phyloP scores from a whole-genome alignment of 2,329 filamentous ascomycete genomes.

The Ascochyta clinopodiicola region DNA sequence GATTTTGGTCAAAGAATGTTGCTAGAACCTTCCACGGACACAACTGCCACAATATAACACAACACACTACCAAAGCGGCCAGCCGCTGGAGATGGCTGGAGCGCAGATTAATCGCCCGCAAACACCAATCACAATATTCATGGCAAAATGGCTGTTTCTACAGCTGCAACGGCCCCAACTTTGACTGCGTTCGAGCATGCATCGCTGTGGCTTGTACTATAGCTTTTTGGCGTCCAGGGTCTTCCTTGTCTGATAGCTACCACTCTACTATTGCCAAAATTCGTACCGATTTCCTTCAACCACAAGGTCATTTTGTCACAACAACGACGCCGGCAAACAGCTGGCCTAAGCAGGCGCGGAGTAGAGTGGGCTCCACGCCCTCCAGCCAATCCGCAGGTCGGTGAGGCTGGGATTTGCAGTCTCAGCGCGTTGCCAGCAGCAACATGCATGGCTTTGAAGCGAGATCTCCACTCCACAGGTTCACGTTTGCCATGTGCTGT shows the following conservation, averaged over 20 bases:
- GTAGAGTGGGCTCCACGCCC: slow-evolving; percentile 7
- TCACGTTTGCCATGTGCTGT: slow-evolving; percentile 24
- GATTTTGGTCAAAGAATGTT: slow-evolving; percentile 29
- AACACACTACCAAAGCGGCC: slow-evolving; percentile 21
- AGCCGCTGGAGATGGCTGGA: slow-evolving; percentile 34
- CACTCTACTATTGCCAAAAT: background rate
- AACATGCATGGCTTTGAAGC: slow-evolving; percentile 23
- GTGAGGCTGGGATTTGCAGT: slow-evolving; percentile 38
- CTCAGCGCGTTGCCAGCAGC: slow-evolving; percentile 33
- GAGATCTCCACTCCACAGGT: slow-evolving; percentile 18
- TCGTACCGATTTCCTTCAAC: background rate
- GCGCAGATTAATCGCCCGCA: slow-evolving; percentile 14
- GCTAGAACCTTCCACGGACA: slow-evolving; percentile 44
- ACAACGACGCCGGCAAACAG: background rate
- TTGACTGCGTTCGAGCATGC: background rate
- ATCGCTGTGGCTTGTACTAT: slow-evolving; percentile 2
- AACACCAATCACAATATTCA: slow-evolving; percentile 19
- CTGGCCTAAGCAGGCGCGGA: slow-evolving; percentile 10
- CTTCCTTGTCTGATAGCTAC: slow-evolving; percentile 11
- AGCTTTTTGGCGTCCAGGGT: slow-evolving; percentile 5
- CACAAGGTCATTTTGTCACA: slow-evolving; percentile 1
- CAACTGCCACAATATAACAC: slow-evolving; percentile 1
- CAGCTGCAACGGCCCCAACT: background rate
- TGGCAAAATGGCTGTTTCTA: background rate
- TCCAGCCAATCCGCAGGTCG: slow-evolving; percentile 25